phyloP scores from a whole-genome alignment of 192 early-diverging fungal species.

The Powellomyces hirtus region DNA sequence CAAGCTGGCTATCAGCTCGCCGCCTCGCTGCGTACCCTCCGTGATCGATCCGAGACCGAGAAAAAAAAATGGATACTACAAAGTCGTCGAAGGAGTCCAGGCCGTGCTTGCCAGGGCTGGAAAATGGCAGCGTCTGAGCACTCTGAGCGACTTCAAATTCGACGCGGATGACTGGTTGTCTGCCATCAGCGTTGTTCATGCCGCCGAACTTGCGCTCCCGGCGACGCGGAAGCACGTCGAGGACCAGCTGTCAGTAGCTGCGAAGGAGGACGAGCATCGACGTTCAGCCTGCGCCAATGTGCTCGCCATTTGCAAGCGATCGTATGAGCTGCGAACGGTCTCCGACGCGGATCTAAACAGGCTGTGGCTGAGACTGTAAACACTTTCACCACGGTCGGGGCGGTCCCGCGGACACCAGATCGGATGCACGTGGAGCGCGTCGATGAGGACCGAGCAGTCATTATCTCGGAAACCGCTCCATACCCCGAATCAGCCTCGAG shows the following conservation, averaged over 20 bases:
- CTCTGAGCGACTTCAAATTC: neutral
- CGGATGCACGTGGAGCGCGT: neutral
- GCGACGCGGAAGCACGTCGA: too few species aligned
- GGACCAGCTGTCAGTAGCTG: neutral
- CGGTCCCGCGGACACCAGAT: neutral
- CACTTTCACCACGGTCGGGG: neutral
- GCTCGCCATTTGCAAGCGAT: neutral
- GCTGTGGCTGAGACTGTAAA: neutral
- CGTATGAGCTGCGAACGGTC: neutral
- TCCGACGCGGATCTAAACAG: neutral
- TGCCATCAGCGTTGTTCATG: neutral
- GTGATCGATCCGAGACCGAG: neutral
- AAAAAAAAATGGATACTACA: neutral
- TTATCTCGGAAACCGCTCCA: neutral
- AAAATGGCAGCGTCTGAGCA: neutral
- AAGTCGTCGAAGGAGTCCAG: neutral
- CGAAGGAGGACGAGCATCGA: neutral
- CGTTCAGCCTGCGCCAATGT: neutral
- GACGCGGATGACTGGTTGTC: neutral
- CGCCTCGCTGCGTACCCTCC: neutral
- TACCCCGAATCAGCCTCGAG: neutral
- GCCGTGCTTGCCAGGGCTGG: neutral
- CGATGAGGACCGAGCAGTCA: neutral
- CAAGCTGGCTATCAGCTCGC: neutral
- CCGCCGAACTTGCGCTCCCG: neutral